Evolutionary conservation across 2,329 filamentous ascomycete species (phyloP).

Genomic region (Pseudogymnoascus sp.): DNA sequence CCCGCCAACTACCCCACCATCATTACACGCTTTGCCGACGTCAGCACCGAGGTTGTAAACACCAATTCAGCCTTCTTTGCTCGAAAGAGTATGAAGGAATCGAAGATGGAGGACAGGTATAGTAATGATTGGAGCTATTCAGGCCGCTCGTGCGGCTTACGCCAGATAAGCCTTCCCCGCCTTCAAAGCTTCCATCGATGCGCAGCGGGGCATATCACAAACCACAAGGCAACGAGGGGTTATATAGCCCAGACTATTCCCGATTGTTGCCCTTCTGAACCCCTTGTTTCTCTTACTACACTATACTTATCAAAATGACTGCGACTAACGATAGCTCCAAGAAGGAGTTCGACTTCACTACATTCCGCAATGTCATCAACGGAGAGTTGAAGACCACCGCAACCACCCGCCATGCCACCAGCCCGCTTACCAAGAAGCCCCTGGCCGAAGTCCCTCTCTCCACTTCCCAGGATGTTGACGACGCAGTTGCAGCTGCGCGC

Average conservation of each 20-base stretch:
- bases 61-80: background rate
- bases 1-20: background rate
- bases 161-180: background rate
- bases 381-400: constrained; percentile 10
- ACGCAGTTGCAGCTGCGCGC: constrained; percentile 38
- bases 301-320: background rate
- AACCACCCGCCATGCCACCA: constrained; percentile 12
- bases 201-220: background rate
- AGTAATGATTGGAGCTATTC: background rate
- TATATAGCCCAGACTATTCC: background rate
- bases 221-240: background rate
- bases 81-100: background rate
- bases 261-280: background rate
- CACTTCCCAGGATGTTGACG: constrained; percentile 35
- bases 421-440: constrained; percentile 13
- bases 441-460: constrained; percentile 32
- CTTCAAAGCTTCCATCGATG: background rate
- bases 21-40: background rate
- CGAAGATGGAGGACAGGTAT: background rate
- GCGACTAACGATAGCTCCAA: constrained; percentile 1
- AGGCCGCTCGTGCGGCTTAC: background rate
- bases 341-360: constrained; percentile 7
- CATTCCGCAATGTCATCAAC: constrained; percentile 17
- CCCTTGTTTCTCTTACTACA: background rate
- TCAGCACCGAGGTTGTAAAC: constrained; percentile 1